These are phyloP conservation scores for Hibiscus syriacus DNA, from an alignment of 345 rosid species.

Conservation along the genomic window DNA sequence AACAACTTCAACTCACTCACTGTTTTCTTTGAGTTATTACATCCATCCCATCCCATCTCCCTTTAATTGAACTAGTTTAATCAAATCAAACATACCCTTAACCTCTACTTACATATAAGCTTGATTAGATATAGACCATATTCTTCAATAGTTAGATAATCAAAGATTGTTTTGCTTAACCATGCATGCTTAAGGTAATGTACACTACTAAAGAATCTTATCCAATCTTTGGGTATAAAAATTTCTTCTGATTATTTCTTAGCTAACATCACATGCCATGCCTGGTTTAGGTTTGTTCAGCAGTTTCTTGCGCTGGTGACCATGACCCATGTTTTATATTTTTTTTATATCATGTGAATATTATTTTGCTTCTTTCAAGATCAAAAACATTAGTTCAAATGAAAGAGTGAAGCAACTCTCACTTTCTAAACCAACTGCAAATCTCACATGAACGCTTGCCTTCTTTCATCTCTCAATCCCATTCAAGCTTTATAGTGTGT, in stretches of 20 bases:
- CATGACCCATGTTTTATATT: constrained; percentile 3
- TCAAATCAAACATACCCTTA: constrained; percentile 3
- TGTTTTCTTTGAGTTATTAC: constrained; percentile 7
- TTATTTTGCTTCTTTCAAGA: constrained; percentile 18
- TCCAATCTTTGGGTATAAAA: neutral
- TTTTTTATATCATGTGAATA: constrained; percentile 2
- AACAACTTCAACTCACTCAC: constrained; percentile 10
- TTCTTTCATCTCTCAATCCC: neutral
- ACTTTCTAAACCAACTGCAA: neutral
- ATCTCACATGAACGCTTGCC: constrained; percentile 17
- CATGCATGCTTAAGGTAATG: too few relatives aligned
- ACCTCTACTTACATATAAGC: neutral
- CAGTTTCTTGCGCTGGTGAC: constrained; percentile 8
- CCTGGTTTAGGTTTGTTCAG: constrained; percentile 4
- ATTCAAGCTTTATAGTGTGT: neutral
- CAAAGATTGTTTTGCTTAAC: too few relatives aligned
- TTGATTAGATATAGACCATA: too few relatives aligned
- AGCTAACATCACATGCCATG: constrained; percentile 17
- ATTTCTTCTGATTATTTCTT: neutral
- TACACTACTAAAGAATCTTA: constrained; percentile 8
- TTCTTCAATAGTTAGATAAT: too few relatives aligned
- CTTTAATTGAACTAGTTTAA: neutral
- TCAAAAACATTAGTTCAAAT: constrained; percentile 2
- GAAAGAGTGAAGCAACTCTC: constrained; percentile 1
- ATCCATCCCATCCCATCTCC: neutral